Evolutionary conservation across 169 alveolate species (phyloP).

Genomic region (Plasmodium yoelii): DNA sequence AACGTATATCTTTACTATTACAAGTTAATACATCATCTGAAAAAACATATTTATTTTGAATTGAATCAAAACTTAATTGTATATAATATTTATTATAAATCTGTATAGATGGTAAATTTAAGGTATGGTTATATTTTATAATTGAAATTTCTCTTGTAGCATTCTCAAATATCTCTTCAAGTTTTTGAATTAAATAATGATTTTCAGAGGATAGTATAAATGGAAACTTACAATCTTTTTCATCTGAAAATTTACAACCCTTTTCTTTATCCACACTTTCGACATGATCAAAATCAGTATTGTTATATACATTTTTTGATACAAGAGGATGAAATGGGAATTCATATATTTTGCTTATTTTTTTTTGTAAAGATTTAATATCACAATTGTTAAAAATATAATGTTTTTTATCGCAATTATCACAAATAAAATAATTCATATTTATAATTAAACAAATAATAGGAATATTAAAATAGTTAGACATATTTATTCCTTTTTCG

Average conservation of each 20-base stretch:
- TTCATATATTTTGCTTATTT: constrained; percentile 89
- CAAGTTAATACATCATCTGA: constrained; percentile 69
- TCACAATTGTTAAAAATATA: constrained; percentile 91
- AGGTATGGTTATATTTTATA: constrained; percentile 39
- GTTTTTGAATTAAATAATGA: constrained; percentile 77
- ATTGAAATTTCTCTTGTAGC: constrained; percentile 82
- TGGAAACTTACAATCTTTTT: constrained; percentile 89
- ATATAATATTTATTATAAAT: constrained; percentile 42
- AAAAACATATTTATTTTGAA: constrained; percentile 70
- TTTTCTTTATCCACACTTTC: constrained; percentile 30
- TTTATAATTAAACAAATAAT: constrained; percentile 95
- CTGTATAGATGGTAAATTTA: constrained; percentile 64
- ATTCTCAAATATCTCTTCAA: constrained; percentile 81
- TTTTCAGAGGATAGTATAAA: constrained; percentile 88
- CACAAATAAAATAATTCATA: constrained; percentile 95
- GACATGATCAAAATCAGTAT: background rate
- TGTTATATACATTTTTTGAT: constrained; percentile 82
- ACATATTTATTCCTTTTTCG: constrained; percentile 95
- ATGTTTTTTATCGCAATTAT: constrained; percentile 89
- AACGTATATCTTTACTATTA: constrained; percentile 67
- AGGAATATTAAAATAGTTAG: constrained; percentile 93
- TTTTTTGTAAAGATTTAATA: constrained; percentile 82
- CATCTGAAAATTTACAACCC: constrained; percentile 88
- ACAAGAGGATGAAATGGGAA: constrained; percentile 85
- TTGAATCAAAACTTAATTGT: constrained; percentile 74